Percentiles rank a stretch among this genome's conserved stretches.
phyloP scores from a whole-genome alignment of 2,329 filamentous ascomycete species.

The Laburnicola sp. region DNA sequence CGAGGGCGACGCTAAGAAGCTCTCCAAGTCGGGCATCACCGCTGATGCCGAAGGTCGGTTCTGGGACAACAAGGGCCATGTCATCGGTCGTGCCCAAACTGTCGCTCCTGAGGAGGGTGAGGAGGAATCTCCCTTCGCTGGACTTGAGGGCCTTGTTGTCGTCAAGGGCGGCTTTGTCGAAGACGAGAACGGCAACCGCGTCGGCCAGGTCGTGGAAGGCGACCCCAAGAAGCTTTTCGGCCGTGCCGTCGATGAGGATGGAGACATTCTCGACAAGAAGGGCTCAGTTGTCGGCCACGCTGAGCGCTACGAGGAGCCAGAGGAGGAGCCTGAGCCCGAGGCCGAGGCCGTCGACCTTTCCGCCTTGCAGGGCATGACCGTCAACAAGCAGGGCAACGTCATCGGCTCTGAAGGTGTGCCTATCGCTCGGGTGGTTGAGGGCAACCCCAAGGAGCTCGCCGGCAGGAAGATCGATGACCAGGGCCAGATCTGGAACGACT shows the following conservation, averaged over 20 bases:
- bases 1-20: constrained; percentile 57
- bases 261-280: constrained; percentile 58
- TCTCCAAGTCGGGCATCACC: constrained; percentile 53
- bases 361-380: constrained; percentile 49
- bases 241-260: constrained; percentile 56
- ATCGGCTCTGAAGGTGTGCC: constrained; percentile 55
- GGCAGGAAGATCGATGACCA: constrained; percentile 73
- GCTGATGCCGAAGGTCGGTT: constrained; percentile 54
- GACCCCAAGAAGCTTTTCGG: constrained; percentile 57
- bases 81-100: constrained; percentile 56
- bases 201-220: constrained; percentile 54
- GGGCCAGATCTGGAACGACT: constrained; percentile 72
- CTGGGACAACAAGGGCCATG: constrained; percentile 58
- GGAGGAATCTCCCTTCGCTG: constrained; percentile 55
- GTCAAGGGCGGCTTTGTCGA: constrained; percentile 55
- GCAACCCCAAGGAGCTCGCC: constrained; percentile 63
- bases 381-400: constrained; percentile 55
- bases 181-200: constrained; percentile 55
- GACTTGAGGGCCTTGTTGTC: constrained; percentile 55
- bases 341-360: constrained; percentile 51
- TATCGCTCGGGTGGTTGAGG: constrained; percentile 68
- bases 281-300: constrained; percentile 57
- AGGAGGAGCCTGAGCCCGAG: constrained; percentile 56
- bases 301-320: constrained; percentile 65
- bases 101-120: constrained; percentile 51